These are phyloP conservation scores for Cryptococcus floricola DNA, from an alignment of 1,284 basidiomycete species.

Conservation along the genomic window DNA sequence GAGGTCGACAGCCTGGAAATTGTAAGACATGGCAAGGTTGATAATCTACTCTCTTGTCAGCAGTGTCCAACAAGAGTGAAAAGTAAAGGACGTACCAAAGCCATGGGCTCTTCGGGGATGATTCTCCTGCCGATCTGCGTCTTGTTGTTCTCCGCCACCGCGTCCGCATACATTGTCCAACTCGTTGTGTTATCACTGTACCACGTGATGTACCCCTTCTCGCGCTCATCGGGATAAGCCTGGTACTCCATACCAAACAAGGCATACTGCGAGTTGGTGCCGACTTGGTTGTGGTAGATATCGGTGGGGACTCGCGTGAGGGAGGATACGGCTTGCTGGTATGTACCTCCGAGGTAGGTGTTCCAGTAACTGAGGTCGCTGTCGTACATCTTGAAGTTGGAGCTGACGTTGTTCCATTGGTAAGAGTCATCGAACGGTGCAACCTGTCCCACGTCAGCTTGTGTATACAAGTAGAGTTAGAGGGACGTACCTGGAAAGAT, in stretches of 20 bases:
- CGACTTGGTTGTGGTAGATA: slow-evolving; percentile 26
- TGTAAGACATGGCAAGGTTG: slow-evolving; percentile 37
- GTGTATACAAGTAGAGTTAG: too few relatives aligned
- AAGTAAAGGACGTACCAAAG: slow-evolving; percentile 50
- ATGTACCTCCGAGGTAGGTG: slow-evolving; percentile 68
- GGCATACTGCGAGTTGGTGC: slow-evolving; percentile 7
- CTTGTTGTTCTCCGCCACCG: slow-evolving; percentile 57
- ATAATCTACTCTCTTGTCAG: slow-evolving; percentile 1
- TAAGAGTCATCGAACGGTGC: slow-evolving; percentile 60
- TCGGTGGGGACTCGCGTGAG: slow-evolving; percentile 56
- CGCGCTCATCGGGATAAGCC: slow-evolving; percentile 56
- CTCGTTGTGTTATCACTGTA: slow-evolving; percentile 56
- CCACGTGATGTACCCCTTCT: slow-evolving; percentile 66
- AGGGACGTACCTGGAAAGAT: slow-evolving; percentile 22
- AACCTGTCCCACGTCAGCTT: slow-evolving; percentile 1
- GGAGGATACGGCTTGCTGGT: slow-evolving; percentile 71
- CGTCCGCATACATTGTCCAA: slow-evolving; percentile 56
- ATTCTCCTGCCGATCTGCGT: slow-evolving; percentile 61
- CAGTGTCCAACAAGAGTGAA: slow-evolving; percentile 3
- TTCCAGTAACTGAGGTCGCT: slow-evolving; percentile 60
- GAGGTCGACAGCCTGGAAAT: slow-evolving; percentile 50
- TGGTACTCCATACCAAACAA: slow-evolving; percentile 60
- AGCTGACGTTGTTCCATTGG: slow-evolving; percentile 56
- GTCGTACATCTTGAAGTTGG: slow-evolving; percentile 41
- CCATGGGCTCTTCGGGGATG: slow-evolving; percentile 71